Percentiles rank a stretch among this genome's conserved stretches.
phyloP scores from a whole-genome alignment of 2,329 filamentous ascomycete species.

The Acrodontium crateriforme region DNA sequence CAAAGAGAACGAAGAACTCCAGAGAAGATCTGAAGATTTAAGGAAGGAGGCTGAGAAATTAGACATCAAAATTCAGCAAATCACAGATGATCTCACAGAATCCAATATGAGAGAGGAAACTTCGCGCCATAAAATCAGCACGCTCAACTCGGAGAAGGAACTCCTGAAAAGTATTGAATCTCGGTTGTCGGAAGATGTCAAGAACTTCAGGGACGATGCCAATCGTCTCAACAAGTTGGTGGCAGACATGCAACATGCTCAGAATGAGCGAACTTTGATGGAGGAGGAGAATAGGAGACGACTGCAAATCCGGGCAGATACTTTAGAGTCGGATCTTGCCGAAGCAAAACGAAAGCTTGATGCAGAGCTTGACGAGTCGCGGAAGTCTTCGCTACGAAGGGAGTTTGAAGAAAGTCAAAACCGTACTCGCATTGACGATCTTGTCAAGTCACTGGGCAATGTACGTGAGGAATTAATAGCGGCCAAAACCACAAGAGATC shows the following conservation, averaged over 20 bases:
- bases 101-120: conserved; percentile 69
- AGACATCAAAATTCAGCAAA: conserved; percentile 79
- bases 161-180: conserved; percentile 90
- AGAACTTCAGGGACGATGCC: conserved; percentile 70
- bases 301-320: conserved; percentile 63
- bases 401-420: conserved; percentile 82
- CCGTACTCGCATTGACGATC: conserved; percentile 84
- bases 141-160: conserved; percentile 88
- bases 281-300: conserved; percentile 73
- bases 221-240: conserved; percentile 70
- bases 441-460: conserved; percentile 64
- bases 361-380: conserved; percentile 69
- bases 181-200: conserved; percentile 76
- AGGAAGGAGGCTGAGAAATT: conserved; percentile 79
- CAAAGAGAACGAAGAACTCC: conserved; percentile 70
- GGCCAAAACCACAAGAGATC: conserved; percentile 75
- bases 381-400: conserved; percentile 68
- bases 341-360: conserved; percentile 70
- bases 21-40: conserved; percentile 63
- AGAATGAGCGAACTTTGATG: conserved; percentile 79
- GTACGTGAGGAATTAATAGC: conserved; percentile 76
- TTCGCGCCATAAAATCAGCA: conserved; percentile 78
- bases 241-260: conserved; percentile 69
- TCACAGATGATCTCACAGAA: conserved; percentile 85
- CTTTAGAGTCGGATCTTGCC: conserved; percentile 63